A percentile compares a stretch with the other conserved stretches of the same genome.
Conservation (phyloP, 805 yeast species). For the Candida ortonii region DNA sequence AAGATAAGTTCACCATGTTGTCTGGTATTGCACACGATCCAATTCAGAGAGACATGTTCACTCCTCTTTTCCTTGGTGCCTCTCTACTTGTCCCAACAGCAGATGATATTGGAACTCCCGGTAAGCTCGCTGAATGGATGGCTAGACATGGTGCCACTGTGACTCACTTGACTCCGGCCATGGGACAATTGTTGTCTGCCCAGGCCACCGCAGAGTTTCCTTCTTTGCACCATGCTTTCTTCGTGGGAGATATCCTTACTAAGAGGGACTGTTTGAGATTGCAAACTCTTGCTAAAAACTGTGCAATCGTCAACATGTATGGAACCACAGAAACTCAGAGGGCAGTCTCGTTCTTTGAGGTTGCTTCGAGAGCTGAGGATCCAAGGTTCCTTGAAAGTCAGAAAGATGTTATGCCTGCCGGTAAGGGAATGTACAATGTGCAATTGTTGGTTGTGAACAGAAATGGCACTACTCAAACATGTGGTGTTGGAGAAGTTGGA, state of each 20-base stretch:
- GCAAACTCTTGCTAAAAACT: slow-evolving; percentile 89
- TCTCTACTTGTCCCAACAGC: slow-evolving; percentile 88
- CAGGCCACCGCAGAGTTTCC: slow-evolving; percentile 91
- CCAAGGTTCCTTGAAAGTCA: slow-evolving; percentile 73
- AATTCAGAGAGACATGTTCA: slow-evolving; percentile 97
- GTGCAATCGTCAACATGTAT: slow-evolving; percentile 92
- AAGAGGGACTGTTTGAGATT: slow-evolving; percentile 94
- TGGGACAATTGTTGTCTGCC: slow-evolving; percentile 96
- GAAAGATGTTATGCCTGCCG: slow-evolving; percentile 98
- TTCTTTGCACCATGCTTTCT: slow-evolving; percentile 88
- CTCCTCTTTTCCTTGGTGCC: slow-evolving; percentile 96
- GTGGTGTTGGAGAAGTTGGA: slow-evolving; percentile 99
- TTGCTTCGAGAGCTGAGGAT: slow-evolving; percentile 67
- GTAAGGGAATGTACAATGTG: slow-evolving; percentile 94
- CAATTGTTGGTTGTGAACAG: slow-evolving; percentile 93
- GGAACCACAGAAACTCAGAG: slow-evolving; percentile 99
- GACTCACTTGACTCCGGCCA: slow-evolving; percentile 97
- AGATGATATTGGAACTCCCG: slow-evolving; percentile 98
- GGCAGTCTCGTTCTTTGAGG: slow-evolving; percentile 92
- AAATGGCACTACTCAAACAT: slow-evolving; percentile 79
- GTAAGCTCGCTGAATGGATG: slow-evolving; percentile 97
- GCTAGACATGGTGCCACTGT: slow-evolving; percentile 85
- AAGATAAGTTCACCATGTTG: slow-evolving; percentile 93
- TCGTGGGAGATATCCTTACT: slow-evolving; percentile 96
- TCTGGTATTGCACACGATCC: slow-evolving; percentile 99